These are phyloP conservation scores for Metschnikowia drakensbergensis DNA, from an alignment of 805 yeast species.

Conservation along the genomic window DNA sequence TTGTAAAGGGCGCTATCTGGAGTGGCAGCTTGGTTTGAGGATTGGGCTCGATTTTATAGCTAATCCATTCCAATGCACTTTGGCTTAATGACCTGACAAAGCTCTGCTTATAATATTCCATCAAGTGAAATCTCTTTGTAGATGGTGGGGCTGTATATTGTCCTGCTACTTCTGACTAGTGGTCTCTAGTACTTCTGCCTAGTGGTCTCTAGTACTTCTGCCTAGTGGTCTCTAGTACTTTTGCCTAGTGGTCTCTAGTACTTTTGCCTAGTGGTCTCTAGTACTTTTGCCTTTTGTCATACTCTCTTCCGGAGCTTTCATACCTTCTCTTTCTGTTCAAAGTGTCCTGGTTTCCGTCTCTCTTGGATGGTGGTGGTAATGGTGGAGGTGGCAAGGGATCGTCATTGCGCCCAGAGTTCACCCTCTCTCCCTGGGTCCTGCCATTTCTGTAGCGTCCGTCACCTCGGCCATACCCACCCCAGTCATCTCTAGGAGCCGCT, in stretches of 20 bases:
- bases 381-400: constrained; percentile 18
- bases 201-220: background rate
- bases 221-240: no score
- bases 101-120: no score
- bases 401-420: constrained; percentile 3
- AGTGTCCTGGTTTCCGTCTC: background rate
- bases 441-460: constrained; percentile 11
- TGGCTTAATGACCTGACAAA: no score
- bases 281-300: constrained; percentile 31
- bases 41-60: no score
- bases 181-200: constrained; percentile 25
- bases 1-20: no score
- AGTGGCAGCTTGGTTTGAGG: no score
- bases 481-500: constrained; percentile 9
- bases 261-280: constrained; percentile 22
- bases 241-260: constrained; percentile 19
- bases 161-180: background rate
- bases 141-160: no score
- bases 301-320: constrained; percentile 23
- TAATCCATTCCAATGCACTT: no score
- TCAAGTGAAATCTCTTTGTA: no score
- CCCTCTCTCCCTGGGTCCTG: constrained; percentile 5
- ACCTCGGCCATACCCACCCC: constrained; percentile 11
- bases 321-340: constrained; percentile 20
- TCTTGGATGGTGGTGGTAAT: constrained; percentile 14